Conservation (phyloP, 257 asterid genomes). For the Nicotiana paniculata region DNA sequence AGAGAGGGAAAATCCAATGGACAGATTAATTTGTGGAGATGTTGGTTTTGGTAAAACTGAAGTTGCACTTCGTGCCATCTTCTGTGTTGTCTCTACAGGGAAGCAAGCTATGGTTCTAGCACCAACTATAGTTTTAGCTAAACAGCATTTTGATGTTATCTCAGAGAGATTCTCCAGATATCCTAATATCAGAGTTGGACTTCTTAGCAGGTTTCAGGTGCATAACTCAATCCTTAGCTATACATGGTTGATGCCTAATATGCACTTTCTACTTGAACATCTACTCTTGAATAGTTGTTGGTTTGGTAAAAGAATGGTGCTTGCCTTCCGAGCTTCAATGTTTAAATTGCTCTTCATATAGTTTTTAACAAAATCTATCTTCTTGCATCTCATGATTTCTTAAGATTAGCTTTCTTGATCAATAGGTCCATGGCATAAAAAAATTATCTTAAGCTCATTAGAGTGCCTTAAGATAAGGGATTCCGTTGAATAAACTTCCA, state of each 20-base stretch:
- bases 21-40: slow-evolving; percentile 94
- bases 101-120: slow-evolving; percentile 96
- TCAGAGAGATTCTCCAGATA: slow-evolving; percentile 76
- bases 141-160: slow-evolving; percentile 88
- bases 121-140: slow-evolving; percentile 92
- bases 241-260: neutral
- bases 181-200: slow-evolving; percentile 61
- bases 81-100: slow-evolving; percentile 81
- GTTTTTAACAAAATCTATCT: neutral
- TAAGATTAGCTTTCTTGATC: neutral
- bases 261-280: neutral
- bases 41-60: slow-evolving; percentile 99
- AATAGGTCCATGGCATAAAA: neutral
- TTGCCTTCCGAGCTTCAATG: neutral
- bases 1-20: slow-evolving; percentile 92
- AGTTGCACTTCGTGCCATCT: slow-evolving; percentile 96
- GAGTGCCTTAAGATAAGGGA: neutral
- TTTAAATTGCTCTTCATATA: neutral
- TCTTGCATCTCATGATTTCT: slow-evolving; percentile 1
- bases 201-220: slow-evolving; percentile 97
- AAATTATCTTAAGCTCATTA: neutral
- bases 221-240: neutral
- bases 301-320: slow-evolving; percentile 3
- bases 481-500: neutral
- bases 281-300: slow-evolving; percentile 1